A percentile compares a stretch with the other conserved stretches of the same genome.
phyloP scores from a whole-genome alignment of 768 basidiomycete species.

The Russula compacta region DNA sequence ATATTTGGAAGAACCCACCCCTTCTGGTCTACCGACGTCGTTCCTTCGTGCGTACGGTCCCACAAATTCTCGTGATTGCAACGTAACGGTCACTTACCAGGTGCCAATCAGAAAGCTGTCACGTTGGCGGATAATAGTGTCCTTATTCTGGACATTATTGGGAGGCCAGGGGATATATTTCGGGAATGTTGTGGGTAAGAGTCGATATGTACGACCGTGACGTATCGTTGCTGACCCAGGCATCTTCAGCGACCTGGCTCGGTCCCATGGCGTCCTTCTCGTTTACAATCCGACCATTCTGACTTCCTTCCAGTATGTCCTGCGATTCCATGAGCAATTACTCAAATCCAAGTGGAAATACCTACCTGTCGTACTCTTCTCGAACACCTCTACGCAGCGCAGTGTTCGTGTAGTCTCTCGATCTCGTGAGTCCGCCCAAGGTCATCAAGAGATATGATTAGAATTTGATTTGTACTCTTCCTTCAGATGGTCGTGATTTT shows the following conservation, averaged over 20 bases:
- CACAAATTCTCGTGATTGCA: too few species aligned
- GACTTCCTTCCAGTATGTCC: conserved; percentile 2
- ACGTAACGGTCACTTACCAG: neutral
- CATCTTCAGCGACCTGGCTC: conserved; percentile 7
- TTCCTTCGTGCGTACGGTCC: conserved; percentile 4
- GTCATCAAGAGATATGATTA: neutral
- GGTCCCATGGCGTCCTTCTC: conserved; percentile 9
- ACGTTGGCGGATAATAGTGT: conserved; percentile 2
- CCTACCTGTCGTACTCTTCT: conserved; percentile 10
- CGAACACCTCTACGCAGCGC: neutral
- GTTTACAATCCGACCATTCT: conserved; percentile 2
- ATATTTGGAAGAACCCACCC: neutral
- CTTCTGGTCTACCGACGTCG: neutral
- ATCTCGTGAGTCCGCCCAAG: neutral
- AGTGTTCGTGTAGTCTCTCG: neutral
- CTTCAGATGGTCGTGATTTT: neutral
- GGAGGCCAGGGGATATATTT: conserved; percentile 8
- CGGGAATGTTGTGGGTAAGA: conserved; percentile 13
- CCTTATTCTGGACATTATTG: conserved; percentile 5
- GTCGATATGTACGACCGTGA: neutral
- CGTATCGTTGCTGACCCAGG: neutral
- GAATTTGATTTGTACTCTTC: neutral
- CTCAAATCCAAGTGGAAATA: conserved; percentile 9
- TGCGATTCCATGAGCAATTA: conserved; percentile 5
- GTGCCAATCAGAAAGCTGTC: conserved; percentile 10